A percentile compares a stretch with the other conserved stretches of the same genome.
These are phyloP conservation scores for Venturia pyrina DNA, from an alignment of 2,329 filamentous ascomycete species.

Conservation along the genomic window DNA sequence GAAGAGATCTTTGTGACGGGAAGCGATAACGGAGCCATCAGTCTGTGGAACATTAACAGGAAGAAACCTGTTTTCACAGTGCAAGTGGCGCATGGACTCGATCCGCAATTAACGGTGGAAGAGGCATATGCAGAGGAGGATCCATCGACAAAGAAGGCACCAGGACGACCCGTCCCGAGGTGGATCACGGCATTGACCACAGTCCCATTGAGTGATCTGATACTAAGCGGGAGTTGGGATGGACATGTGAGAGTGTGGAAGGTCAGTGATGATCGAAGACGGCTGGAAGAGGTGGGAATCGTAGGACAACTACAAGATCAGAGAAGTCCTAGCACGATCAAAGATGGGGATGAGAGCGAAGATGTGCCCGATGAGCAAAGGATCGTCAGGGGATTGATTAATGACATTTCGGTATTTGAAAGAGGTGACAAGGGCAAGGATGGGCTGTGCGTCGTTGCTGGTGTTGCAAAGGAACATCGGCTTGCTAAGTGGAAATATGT, in stretches of 20 bases:
- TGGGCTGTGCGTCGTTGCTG: conserved; percentile 76
- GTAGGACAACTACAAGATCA: conserved; percentile 36
- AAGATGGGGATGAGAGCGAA: conserved; percentile 17
- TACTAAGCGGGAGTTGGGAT: conserved; percentile 92
- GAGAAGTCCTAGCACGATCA: conserved; percentile 13
- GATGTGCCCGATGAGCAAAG: neutral
- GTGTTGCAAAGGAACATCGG: conserved; percentile 75
- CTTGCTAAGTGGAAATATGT: conserved; percentile 70
- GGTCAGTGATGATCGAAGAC: conserved; percentile 71
- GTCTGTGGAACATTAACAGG: conserved; percentile 81
- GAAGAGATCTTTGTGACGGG: conserved; percentile 86
- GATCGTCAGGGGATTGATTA: conserved; percentile 65
- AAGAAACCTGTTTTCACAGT: conserved; percentile 87
- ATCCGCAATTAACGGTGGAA: conserved; percentile 56
- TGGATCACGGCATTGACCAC: conserved; percentile 85
- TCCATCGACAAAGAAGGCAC: conserved; percentile 38
- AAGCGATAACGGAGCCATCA: conserved; percentile 78
- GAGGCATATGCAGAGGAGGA: conserved; percentile 64
- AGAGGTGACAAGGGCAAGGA: conserved; percentile 62
- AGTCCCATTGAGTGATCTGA: conserved; percentile 80
- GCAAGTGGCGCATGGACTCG: conserved; percentile 74
- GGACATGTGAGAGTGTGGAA: conserved; percentile 79
- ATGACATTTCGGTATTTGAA: conserved; percentile 81
- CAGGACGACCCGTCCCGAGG: conserved; percentile 59
- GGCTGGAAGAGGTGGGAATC: conserved; percentile 61